Base-by-base conservation (phyloP, 306 rosid genomes). In the Castanospermum australe region DNA sequence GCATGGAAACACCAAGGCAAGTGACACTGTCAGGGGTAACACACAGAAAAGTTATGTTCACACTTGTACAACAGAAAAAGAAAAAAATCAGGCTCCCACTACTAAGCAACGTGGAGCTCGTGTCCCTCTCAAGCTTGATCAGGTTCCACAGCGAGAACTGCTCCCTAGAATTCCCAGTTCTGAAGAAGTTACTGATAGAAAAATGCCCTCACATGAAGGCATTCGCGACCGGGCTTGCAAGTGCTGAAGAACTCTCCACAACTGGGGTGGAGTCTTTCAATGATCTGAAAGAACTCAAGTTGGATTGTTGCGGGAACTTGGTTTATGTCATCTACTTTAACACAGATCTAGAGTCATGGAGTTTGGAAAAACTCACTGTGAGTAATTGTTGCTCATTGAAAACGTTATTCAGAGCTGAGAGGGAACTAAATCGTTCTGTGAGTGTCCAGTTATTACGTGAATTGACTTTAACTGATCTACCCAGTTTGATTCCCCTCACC, bases 361-460 rank as follows among this genome's bases (percentile, higher is more conserved):
- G 39, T 35, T 68, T 79, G 8, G 62, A 79, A 62, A 69, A 13
- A 57, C 45, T 79, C 35, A 42, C 6, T 11, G 71, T 79, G 4
- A 33, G 15, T 2, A 65, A 71, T 4, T 79, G 83, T 13, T 8
- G 30, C 62, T 44, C 65, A 6, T 0, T 60, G 22, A 54, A 21
- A 32, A 61, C 57, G 36, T 45, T 79, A 47, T 70, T 69, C 48
- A 36, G 32, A 6, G 25, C 8, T 56, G 14, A 18, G 7, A 2
- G 14, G 20, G 57, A 20, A 56, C 12, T 21, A n/a, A n/a, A n/a
- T 13, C 5, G 8, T 7, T 5, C 33, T 18, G 14, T 5, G 4
- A n/a, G 18, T 32, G 5, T 5, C 33, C 20, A 21, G 33, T 14
- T 56, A 10, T 3, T 15, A 24, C 32, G 13, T 10, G 33, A 56